Evolutionary conservation across 1,139 yeast genomes (phyloP).

Genomic region (Candida albicans): DNA sequence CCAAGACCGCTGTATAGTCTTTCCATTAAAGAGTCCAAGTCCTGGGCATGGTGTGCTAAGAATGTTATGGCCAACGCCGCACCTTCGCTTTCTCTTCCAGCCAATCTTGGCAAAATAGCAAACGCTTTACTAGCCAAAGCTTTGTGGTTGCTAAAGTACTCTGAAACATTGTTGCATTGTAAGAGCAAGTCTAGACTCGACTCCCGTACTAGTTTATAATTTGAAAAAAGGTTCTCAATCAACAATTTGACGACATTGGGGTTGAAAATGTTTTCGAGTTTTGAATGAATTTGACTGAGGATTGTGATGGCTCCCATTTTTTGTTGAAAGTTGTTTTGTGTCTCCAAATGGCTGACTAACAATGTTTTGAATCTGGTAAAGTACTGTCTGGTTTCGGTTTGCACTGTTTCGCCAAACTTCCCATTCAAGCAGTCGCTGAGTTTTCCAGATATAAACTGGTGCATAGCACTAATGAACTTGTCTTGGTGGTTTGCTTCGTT

Average conservation of each 20-base stretch:
- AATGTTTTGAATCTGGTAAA: constrained; percentile 45
- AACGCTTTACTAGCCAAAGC: constrained; percentile 37
- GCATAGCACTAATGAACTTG: constrained; percentile 58
- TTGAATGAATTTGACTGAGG: constrained; percentile 30
- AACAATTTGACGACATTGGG: constrained; percentile 45
- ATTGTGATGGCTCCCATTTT: constrained; percentile 19
- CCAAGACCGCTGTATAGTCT: constrained; percentile 3
- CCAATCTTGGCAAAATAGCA: constrained; percentile 49
- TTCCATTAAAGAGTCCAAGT: constrained; percentile 2
- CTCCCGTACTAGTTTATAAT: constrained; percentile 74
- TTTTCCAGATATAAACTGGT: constrained; percentile 56
- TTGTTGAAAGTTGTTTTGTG: constrained; percentile 72
- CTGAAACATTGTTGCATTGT: constrained; percentile 28
- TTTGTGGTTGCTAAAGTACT: constrained; percentile 11
- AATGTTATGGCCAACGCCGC: constrained; percentile 54
- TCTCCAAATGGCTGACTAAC: constrained; percentile 47
- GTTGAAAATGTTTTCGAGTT: constrained; percentile 4
- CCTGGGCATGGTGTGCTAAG: constrained; percentile 6
- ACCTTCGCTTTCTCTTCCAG: constrained; percentile 77
- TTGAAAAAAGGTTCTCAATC: constrained; percentile 62
- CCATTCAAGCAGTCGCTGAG: constrained; percentile 54
- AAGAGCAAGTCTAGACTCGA: constrained; percentile 48
- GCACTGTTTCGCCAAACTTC: constrained; percentile 20
- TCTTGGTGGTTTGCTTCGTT: constrained; percentile 63
- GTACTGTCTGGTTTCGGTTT: constrained; percentile 28